Evolutionary conservation across 2,329 filamentous ascomycete species (phyloP).

Genomic region (Fusarium fujikuroi): DNA sequence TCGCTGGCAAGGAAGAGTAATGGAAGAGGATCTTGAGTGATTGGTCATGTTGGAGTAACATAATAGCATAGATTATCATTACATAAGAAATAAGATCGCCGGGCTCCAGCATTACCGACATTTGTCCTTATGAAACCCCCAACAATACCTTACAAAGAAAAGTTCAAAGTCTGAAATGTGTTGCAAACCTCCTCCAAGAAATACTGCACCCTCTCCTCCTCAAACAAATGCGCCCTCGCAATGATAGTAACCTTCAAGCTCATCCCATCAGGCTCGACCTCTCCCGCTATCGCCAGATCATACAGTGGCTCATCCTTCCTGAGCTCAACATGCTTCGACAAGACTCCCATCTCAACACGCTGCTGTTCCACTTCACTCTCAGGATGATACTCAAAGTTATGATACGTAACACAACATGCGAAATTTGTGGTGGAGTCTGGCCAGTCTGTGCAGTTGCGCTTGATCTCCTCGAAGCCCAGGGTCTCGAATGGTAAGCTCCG

Average conservation of each 20-base stretch:
- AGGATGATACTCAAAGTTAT: constrained; percentile 22
- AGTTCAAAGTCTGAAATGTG: background rate
- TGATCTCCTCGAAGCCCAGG: constrained; percentile 29
- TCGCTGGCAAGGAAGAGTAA: rapidly evolving
- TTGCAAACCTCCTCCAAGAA: background rate
- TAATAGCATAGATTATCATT: no score
- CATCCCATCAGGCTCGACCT: constrained; percentile 11
- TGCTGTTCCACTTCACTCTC: constrained; percentile 13
- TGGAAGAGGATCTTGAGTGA: rapidly evolving
- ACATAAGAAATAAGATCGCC: no score
- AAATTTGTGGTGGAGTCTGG: background rate
- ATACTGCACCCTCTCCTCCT: background rate
- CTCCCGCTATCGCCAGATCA: constrained; percentile 12
- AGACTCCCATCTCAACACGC: constrained; percentile 12
- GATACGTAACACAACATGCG: constrained; percentile 3
- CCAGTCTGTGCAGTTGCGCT: constrained; percentile 36
- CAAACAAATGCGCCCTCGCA: background rate
- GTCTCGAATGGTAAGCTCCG: constrained; percentile 27
- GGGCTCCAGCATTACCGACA: no score
- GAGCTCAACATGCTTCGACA: constrained; percentile 4
- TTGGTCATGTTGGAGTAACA: no score
- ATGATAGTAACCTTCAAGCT: background rate
- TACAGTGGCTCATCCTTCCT: constrained; percentile 12
- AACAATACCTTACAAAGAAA: background rate
- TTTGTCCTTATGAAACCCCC: no score